Evolutionary conservation across 2,329 filamentous ascomycete genomes (phyloP), one percentile per base, ranked within the genome.

Genomic region (Colletotrichum somersetense): DNA sequence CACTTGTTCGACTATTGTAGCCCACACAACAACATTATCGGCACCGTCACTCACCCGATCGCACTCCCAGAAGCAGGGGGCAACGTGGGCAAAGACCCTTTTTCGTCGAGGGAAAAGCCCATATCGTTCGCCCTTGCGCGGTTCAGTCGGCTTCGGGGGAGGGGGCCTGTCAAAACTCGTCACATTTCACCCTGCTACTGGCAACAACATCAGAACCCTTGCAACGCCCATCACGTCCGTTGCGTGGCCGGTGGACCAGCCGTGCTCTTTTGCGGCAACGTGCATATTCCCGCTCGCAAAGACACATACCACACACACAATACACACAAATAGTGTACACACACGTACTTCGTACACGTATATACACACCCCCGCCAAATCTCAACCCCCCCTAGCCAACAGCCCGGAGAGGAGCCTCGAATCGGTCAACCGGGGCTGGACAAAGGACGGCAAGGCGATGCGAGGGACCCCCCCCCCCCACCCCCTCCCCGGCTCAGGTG

Each of bases 251-350:
- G 66, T 71, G 67, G 56, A 55, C 64, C 48, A 61, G 66, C 44
- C 48, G 68, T 74, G 59, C 70, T 74, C 72, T 67, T 59, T 75
- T 75, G 69, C 73, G 72, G 73, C 66, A 74, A 65, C 73, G n/a
- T 75, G 73, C 73, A 75, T 72, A 75, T 67, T 74, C 72, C 65
- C 68, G 72, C 68, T 63, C 59, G 50, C 72, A 66, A 69, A 64
- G 30, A 48, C 35, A 44, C 12, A n/a, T 11, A 46, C 44, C 40
- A 18, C 40, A 42, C 40, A 18, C 40, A 18, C 16, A 18, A 18
- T 5, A 42, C 40, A 42, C 40, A 46, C 20, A 46, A 18, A 8
- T 18, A n/a, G 18, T 30, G 10, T 8, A n/a, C 44, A 11, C 42
- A 18, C 42, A 7, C 42, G 3, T 14, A 20, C 44, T n/a, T 20